Percentiles rank a stretch among this genome's conserved stretches.
phyloP scores from a whole-genome alignment of 352 stramenopile species.

The Globisporangium carolinianum region DNA sequence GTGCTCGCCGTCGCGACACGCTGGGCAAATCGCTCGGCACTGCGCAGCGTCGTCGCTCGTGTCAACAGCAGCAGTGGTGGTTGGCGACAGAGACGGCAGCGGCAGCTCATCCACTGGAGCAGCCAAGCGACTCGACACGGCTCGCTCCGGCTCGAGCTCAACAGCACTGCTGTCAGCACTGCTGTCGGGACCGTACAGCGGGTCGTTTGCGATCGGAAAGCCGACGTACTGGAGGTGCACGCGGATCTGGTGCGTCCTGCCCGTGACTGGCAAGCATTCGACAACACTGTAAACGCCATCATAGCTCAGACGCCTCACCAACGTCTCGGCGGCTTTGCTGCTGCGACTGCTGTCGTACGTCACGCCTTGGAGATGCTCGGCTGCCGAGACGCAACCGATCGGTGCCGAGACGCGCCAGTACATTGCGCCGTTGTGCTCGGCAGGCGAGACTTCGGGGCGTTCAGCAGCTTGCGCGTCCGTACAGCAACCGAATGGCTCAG shows the following conservation, averaged over 20 bases:
- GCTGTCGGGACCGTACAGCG: slow-evolving; percentile 77
- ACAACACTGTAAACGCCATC: slow-evolving; percentile 63
- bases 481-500: too few species aligned
- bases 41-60: neutral
- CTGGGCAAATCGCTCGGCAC: slow-evolving; percentile 13
- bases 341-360: neutral
- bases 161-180: neutral
- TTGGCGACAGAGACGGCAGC: neutral
- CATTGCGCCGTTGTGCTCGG: slow-evolving; percentile 2
- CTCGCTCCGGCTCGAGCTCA: neutral
- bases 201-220: slow-evolving; percentile 92
- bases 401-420: slow-evolving; percentile 38
- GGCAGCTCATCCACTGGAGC: too few species aligned
- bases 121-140: too few species aligned
- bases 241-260: slow-evolving; percentile 94
- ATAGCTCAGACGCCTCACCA: slow-evolving; percentile 20
- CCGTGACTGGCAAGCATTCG: slow-evolving; percentile 86
- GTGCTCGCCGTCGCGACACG: slow-evolving; percentile 11
- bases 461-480: too few species aligned
- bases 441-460: slow-evolving; percentile 1
- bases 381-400: slow-evolving; percentile 19
- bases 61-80: neutral
- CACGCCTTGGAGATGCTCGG: slow-evolving; percentile 18
- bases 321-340: slow-evolving; percentile 32
- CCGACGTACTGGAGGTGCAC: slow-evolving; percentile 87